A percentile compares a stretch with the other conserved stretches of the same genome.
These are phyloP conservation scores for Trichosanthes cucumerina DNA, from an alignment of 306 rosid genomes.

Conservation along the genomic window DNA sequence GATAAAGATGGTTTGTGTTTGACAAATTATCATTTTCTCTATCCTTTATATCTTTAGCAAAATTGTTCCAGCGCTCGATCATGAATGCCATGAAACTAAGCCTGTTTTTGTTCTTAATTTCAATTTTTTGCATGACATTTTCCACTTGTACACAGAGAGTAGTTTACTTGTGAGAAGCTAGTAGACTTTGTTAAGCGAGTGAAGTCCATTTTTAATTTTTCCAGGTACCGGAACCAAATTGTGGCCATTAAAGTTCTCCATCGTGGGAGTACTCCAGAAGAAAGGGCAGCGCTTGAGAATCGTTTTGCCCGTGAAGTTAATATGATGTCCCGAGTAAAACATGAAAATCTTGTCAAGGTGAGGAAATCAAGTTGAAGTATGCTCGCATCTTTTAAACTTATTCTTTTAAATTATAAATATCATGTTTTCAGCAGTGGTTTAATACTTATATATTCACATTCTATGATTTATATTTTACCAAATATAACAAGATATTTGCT, in stretches of 20 bases:
- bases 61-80: background rate
- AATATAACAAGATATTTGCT: slow-evolving; percentile 14
- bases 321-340: slow-evolving; percentile 96
- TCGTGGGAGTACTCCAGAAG: slow-evolving; percentile 73
- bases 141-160: background rate
- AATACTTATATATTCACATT: background rate
- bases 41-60: background rate
- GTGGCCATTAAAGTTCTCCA: slow-evolving; percentile 87
- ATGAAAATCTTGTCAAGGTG: slow-evolving; percentile 87
- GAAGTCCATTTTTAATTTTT: slow-evolving; percentile 24
- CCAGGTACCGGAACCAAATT: slow-evolving; percentile 66
- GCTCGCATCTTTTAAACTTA: background rate
- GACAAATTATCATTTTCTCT: background rate
- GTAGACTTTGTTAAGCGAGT: slow-evolving; percentile 19
- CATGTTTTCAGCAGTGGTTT: background rate
- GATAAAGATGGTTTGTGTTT: background rate
- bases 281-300: slow-evolving; percentile 68
- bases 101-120: background rate
- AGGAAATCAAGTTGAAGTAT: slow-evolving; percentile 12
- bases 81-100: background rate
- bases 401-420: background rate
- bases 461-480: slow-evolving; percentile 8
- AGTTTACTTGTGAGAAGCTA: slow-evolving; percentile 14
- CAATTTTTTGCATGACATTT: background rate
- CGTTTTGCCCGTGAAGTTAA: slow-evolving; percentile 90